These are phyloP conservation scores for Aechmea fasciata DNA, from an alignment of 176 grass and related monocot genomes.

Conservation along the genomic window DNA sequence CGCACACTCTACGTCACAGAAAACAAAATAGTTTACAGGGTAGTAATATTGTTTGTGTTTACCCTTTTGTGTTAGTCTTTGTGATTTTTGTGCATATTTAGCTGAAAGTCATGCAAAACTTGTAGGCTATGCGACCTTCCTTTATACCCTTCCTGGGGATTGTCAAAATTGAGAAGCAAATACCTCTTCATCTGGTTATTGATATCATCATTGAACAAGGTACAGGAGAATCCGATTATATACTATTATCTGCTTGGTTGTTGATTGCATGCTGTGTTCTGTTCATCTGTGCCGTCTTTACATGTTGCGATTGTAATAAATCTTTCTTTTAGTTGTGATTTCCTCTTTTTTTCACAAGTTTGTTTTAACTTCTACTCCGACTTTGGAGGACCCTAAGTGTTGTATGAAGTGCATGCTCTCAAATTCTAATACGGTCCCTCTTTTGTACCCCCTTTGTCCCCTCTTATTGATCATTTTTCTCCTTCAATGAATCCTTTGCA, in stretches of 20 bases:
- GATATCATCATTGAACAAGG: conserved; percentile 59
- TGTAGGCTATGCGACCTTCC: conserved; percentile 39
- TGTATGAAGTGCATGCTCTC: too few relatives aligned
- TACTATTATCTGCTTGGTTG: background rate
- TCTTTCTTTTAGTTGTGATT: too few relatives aligned
- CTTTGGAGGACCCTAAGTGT: too few relatives aligned
- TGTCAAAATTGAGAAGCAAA: conserved; percentile 39
- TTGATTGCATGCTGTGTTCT: background rate
- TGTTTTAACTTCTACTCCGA: too few relatives aligned
- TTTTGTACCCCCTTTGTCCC: too few relatives aligned
- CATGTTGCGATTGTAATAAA: too few relatives aligned
- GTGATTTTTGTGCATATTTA: background rate
- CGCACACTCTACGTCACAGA: conserved; percentile 40
- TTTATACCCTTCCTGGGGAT: conserved; percentile 40
- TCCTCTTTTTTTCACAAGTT: too few relatives aligned
- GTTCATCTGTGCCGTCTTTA: background rate
- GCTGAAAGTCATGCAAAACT: background rate
- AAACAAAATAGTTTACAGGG: conserved; percentile 51
- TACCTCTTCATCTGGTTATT: conserved; percentile 56
- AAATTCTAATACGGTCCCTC: too few relatives aligned
- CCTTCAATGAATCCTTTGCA: too few relatives aligned
- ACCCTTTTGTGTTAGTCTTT: conserved; percentile 4
- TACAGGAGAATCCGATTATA: conserved; percentile 6
- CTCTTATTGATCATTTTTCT: too few relatives aligned
- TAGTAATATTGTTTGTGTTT: conserved; percentile 10